Percentiles rank a stretch among this genome's conserved stretches.
phyloP scores from a whole-genome alignment of 257 asterid genomes.

The Coffea canephora region DNA sequence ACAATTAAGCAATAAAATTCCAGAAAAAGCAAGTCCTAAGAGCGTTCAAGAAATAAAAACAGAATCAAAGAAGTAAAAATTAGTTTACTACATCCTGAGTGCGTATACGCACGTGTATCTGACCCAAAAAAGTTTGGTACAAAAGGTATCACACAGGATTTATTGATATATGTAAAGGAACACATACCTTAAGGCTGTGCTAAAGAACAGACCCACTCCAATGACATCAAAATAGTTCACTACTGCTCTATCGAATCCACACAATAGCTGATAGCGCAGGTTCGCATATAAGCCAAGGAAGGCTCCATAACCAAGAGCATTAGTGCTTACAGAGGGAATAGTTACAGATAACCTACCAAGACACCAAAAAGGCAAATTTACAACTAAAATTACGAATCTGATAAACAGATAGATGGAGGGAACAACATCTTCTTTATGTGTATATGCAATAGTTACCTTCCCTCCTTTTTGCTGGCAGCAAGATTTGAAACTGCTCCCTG shows the following conservation, averaged over 20 bases:
- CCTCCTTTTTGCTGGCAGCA: slow-evolving; percentile 81
- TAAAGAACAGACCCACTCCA: slow-evolving; percentile 72
- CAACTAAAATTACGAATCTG: slow-evolving; percentile 14
- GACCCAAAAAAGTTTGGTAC: neutral
- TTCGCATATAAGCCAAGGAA: slow-evolving; percentile 94
- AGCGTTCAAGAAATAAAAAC: neutral
- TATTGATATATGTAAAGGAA: neutral
- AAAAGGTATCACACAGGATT: neutral
- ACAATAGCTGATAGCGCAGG: slow-evolving; percentile 81
- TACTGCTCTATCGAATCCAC: slow-evolving; percentile 78
- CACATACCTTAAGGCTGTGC: slow-evolving; percentile 82
- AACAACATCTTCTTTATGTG: neutral
- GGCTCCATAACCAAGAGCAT: slow-evolving; percentile 96
- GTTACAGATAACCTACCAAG: slow-evolving; percentile 72
- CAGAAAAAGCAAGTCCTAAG: neutral
- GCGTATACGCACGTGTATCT: neutral
- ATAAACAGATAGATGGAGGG: slow-evolving; percentile 1
- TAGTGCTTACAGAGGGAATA: slow-evolving; percentile 75
- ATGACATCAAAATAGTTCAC: slow-evolving; percentile 83
- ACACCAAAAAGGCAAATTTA: neutral
- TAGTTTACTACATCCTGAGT: neutral
- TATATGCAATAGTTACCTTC: slow-evolving; percentile 49
- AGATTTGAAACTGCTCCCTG: slow-evolving; percentile 84
- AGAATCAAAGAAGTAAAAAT: neutral
- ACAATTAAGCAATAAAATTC: neutral